These are phyloP conservation scores for Closterium sp. DNA, from an alignment of 139 green algal species.

Conservation along the genomic window DNA sequence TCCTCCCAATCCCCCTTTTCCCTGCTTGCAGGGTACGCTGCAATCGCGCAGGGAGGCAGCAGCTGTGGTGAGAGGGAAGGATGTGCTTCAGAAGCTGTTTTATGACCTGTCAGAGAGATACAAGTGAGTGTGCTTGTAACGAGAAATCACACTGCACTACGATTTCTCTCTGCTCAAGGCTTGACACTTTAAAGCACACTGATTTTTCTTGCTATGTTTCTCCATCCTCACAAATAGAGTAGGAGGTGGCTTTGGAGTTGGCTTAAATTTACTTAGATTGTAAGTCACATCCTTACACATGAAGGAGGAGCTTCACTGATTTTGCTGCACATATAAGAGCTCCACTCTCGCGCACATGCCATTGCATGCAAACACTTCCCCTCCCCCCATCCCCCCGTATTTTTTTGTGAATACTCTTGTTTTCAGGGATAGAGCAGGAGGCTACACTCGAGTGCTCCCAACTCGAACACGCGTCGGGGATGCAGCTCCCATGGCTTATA, in stretches of 20 bases:
- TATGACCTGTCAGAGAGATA: slow-evolving; percentile 80
- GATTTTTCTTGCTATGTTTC: no score
- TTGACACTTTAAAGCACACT: no score
- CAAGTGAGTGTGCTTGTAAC: slow-evolving; percentile 43
- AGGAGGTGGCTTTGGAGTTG: no score
- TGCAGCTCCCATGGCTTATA: neutral
- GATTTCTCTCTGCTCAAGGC: no score
- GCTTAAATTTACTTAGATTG: no score
- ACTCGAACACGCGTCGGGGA: neutral
- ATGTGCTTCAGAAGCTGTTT: slow-evolving; percentile 85
- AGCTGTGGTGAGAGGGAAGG: slow-evolving; percentile 72
- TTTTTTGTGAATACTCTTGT: neutral
- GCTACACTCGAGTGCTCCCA: neutral
- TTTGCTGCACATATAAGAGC: no score
- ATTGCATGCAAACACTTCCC: neutral
- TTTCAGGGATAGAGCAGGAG: neutral
- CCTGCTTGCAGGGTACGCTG: slow-evolving; percentile 61
- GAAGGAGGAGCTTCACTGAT: no score
- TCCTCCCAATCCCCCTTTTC: no score
- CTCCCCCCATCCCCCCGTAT: neutral
- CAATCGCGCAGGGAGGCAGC: slow-evolving; percentile 58
- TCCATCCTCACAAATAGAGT: no score
- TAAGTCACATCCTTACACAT: no score
- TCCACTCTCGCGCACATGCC: no score
- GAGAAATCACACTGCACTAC: no score